phyloP scores from a whole-genome alignment of 2,329 filamentous ascomycete species.

The Neurospora crassa region DNA sequence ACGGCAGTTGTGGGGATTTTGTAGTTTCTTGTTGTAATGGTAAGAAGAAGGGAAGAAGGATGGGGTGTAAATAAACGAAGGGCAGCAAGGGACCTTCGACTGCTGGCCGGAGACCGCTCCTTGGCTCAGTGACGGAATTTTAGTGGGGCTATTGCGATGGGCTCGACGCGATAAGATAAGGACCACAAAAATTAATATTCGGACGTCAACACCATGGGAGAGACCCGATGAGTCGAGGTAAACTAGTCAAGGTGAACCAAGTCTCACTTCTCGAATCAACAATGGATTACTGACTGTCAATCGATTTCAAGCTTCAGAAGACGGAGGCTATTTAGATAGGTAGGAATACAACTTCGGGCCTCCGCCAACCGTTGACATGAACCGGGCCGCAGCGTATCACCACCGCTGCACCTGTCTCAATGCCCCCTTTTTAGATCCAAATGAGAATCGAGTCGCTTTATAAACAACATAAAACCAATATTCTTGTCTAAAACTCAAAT shows the following conservation, averaged over 20 bases:
- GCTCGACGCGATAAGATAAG: not conserved
- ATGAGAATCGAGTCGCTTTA: slow-evolving; percentile 10
- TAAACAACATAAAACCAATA: slow-evolving; percentile 7
- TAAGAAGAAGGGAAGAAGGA: not conserved
- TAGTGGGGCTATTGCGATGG: not conserved
- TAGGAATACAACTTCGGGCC: not conserved
- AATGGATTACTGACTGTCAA: not conserved
- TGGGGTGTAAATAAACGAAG: not conserved
- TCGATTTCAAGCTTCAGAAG: not conserved
- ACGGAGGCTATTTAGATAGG: not conserved
- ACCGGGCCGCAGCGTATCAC: not conserved
- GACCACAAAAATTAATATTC: not conserved
- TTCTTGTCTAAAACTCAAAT: slow-evolving; percentile 6
- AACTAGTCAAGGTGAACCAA: not conserved
- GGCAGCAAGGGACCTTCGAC: not conserved
- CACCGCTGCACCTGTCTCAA: not conserved
- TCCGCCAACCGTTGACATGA: not conserved
- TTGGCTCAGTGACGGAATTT: not conserved
- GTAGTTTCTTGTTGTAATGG: not conserved
- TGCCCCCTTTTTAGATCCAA: slow-evolving; percentile 11
- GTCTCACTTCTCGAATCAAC: not conserved
- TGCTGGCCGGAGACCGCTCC: not conserved
- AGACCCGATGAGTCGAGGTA: not conserved
- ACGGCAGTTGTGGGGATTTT: not conserved
- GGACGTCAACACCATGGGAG: not conserved